Evolutionary conservation across 2,329 filamentous ascomycete species (phyloP).

Genomic region (Xylaria sp.): DNA sequence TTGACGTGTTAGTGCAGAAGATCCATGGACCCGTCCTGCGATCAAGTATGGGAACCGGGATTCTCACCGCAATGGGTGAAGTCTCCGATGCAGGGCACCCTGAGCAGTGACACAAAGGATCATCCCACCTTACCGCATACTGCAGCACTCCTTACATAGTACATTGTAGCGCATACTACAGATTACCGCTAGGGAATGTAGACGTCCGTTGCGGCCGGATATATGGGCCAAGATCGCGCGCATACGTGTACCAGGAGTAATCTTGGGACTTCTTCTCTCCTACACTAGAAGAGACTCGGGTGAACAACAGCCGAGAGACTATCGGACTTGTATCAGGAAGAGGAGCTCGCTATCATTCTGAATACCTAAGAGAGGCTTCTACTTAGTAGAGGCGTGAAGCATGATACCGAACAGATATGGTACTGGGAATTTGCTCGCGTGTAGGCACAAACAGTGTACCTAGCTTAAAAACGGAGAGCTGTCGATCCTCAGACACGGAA

Average conservation of each 20-base stretch:
- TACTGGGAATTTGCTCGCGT: constrained; percentile 4
- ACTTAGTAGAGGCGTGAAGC: neutral
- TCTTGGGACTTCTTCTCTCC: constrained; percentile 1
- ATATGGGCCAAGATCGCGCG: constrained; percentile 25
- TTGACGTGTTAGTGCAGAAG: constrained; percentile 34
- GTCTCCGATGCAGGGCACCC: constrained; percentile 39
- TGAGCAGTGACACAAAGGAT: constrained; percentile 29
- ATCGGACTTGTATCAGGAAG: neutral
- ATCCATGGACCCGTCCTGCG: constrained; percentile 30
- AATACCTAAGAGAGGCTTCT: constrained; percentile 7
- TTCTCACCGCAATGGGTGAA: constrained; percentile 32
- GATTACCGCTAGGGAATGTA: constrained; percentile 25
- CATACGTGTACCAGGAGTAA: neutral
- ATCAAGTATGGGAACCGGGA: constrained; percentile 31
- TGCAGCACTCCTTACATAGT: constrained; percentile 21
- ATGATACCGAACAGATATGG: constrained; percentile 8
- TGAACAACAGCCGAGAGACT: constrained; percentile 2
- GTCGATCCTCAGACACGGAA: constrained; percentile 37
- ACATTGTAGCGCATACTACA: constrained; percentile 8
- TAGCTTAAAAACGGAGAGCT: constrained; percentile 18
- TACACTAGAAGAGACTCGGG: neutral
- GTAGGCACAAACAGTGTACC: constrained; percentile 23
- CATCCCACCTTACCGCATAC: constrained; percentile 31
- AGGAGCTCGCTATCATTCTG: neutral
- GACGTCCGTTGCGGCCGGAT: constrained; percentile 23